Evolutionary conservation across 495 filamentous ascomycete species (phyloP).

Genomic region (Clavariopsis aquatica): DNA sequence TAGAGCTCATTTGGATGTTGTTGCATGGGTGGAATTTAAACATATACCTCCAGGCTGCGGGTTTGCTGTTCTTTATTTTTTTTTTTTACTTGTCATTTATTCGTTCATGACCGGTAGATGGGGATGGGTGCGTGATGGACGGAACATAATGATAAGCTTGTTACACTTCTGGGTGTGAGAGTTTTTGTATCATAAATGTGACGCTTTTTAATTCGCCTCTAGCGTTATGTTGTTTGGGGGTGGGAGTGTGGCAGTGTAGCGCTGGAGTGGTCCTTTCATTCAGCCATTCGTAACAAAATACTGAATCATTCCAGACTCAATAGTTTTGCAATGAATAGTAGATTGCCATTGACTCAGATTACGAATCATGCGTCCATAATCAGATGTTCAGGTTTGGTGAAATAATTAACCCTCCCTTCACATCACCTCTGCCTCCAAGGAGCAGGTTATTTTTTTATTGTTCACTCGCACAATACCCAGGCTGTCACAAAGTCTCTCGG

Average conservation of each 20-base stretch:
- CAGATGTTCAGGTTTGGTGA: too few relatives aligned
- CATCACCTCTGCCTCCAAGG: too few relatives aligned
- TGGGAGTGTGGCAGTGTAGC: neutral
- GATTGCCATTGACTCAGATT: too few relatives aligned
- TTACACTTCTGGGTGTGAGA: neutral
- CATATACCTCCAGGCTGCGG: constrained; percentile 10
- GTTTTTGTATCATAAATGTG: neutral
- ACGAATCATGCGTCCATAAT: too few relatives aligned
- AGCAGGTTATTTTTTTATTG: too few relatives aligned
- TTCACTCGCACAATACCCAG: too few relatives aligned
- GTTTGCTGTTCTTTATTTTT: constrained; percentile 2
- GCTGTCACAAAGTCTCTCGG: too few relatives aligned
- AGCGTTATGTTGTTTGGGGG: neutral
- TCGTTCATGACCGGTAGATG: constrained; percentile 12
- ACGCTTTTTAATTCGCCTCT: neutral
- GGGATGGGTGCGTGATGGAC: neutral
- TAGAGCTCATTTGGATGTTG: constrained; percentile 13
- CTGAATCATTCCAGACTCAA: too few relatives aligned
- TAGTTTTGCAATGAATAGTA: too few relatives aligned
- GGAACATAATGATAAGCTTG: constrained; percentile 5
- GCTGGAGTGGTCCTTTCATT: too few relatives aligned
- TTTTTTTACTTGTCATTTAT: constrained; percentile 7
- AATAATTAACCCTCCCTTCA: too few relatives aligned
- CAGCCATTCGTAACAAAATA: too few relatives aligned
- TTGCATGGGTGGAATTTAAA: constrained; percentile 6